Percentiles rank a stretch among this genome's conserved stretches.
Evolutionary conservation across 2,329 filamentous ascomycete genomes (phyloP).

Genomic region (Ceratocystiopsis brevicomis): DNA sequence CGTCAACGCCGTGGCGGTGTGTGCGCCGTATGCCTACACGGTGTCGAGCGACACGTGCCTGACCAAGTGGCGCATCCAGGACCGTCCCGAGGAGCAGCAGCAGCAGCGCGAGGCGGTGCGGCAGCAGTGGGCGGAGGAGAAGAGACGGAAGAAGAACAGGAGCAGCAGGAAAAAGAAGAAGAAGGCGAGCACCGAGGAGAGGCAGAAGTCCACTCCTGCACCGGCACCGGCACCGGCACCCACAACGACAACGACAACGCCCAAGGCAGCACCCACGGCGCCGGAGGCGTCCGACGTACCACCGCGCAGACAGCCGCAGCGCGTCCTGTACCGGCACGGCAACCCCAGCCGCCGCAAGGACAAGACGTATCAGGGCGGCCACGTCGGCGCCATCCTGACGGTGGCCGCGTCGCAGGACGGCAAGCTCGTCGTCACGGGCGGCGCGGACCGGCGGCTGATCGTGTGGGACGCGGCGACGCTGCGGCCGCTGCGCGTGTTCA

Average conservation of each 20-base stretch:
- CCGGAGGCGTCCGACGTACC: conserved; percentile 22
- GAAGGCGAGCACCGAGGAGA: not conserved
- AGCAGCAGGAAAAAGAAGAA: not conserved
- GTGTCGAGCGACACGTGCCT: conserved; percentile 69
- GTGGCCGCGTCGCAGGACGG: conserved; percentile 80
- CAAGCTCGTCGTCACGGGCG: conserved; percentile 78
- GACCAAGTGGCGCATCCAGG: conserved; percentile 76
- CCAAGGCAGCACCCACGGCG: too few species aligned
- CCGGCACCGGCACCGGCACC: not conserved
- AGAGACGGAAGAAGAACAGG: conserved; percentile 36
- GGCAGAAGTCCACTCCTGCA: not conserved
- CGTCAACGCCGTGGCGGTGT: conserved; percentile 63
- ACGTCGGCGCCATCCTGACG: conserved; percentile 61
- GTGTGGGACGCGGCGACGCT: conserved; percentile 73
- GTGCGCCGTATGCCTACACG: conserved; percentile 69
- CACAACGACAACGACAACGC: too few species aligned
- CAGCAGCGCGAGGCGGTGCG: conserved; percentile 30
- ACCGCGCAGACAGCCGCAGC: conserved; percentile 41
- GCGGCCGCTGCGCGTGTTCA: conserved; percentile 63
- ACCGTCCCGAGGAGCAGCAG: conserved; percentile 40
- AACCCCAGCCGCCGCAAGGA: conserved; percentile 41
- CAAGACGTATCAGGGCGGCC: conserved; percentile 54
- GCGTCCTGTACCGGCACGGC: conserved; percentile 44
- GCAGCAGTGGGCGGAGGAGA: conserved; percentile 26
- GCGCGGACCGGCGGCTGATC: conserved; percentile 65